These are phyloP conservation scores for Fusarium metavorans DNA, from an alignment of 2,329 filamentous ascomycete genomes.

Conservation along the genomic window DNA sequence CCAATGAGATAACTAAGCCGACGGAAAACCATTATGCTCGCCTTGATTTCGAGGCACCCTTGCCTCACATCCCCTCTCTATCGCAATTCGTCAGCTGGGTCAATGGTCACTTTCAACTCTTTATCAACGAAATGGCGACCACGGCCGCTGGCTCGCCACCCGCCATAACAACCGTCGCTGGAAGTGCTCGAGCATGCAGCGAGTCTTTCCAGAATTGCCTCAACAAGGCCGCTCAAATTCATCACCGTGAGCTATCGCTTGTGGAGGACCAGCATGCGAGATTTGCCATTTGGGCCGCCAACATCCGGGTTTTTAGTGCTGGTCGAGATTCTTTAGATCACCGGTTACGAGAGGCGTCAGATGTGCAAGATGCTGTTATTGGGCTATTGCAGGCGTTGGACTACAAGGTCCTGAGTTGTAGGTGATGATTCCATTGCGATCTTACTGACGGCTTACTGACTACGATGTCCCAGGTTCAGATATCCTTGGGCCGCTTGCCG, in stretches of 20 bases:
- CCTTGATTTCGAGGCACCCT: neutral
- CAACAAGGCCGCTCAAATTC: neutral
- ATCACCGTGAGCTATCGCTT: neutral
- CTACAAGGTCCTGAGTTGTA: neutral
- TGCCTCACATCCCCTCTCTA: neutral
- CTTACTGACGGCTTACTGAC: neutral
- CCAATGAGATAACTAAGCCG: neutral
- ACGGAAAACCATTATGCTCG: neutral
- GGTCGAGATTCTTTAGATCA: neutral
- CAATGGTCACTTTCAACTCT: neutral
- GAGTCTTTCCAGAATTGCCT: slow-evolving; percentile 8
- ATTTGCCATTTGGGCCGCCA: neutral
- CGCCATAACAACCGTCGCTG: neutral
- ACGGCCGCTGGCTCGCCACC: neutral
- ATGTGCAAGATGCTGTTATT: neutral
- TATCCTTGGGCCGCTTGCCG: neutral
- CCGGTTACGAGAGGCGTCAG: neutral
- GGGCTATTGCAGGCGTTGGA: neutral
- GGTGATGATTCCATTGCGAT: neutral
- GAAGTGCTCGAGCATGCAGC: neutral
- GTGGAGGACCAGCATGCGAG: neutral
- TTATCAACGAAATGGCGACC: neutral
- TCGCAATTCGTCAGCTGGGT: neutral
- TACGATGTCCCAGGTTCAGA: neutral
- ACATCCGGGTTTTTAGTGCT: neutral